Evolutionary conservation across 805 yeast genomes (phyloP), one percentile per base, ranked within the genome.

Genomic region (Jamesozyma piceae): DNA sequence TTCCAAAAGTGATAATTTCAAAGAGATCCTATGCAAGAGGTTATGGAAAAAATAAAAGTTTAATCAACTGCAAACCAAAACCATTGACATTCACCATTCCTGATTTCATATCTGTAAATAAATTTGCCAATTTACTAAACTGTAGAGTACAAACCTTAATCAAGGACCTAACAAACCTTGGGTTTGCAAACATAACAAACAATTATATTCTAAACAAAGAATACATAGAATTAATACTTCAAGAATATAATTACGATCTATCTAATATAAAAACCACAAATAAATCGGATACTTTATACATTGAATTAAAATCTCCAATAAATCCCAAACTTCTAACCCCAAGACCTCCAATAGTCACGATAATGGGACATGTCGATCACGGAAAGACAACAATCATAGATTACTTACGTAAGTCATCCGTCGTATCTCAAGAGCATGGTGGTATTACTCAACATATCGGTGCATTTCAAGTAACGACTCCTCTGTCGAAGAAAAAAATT

Each of bases 301-400:
- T 77, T 47, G 63, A 81, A 41, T 76, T 80, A 48, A 77, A 86
- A 15, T 69, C 74, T 14, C 75, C 78, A 0, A 52, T 56, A 17
- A 57, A 66, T 2, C 75, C 84, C 0, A 69, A 65, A 2, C 55
- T 63, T 19, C 59, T 82, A 48, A 77, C 75, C 36, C 70, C 79
- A 5, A 69, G 97, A 49, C 88, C 98, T 0, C 98, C 98, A 0
- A 82, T 92, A 20, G 97, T 92, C 4, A 89, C 98, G 0, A 85
- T 92, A 41, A 92, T 92, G 97, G 98, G 98, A 2, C 98, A 92
- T 62, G 98, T 92, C 26, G 98, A 92, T 63, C 98, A 92, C 58
- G 98, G 98, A 2, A 92, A 92, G 60, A 92, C 98, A 2, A 90
- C 98, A 0, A 80, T 92, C 46, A 71, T 92, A 43, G 98, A 92